Percentiles rank a stretch among this genome's conserved stretches.
Evolutionary conservation across 2,329 filamentous ascomycete genomes (phyloP).

Genomic region (Aspergillus hiratsukae): DNA sequence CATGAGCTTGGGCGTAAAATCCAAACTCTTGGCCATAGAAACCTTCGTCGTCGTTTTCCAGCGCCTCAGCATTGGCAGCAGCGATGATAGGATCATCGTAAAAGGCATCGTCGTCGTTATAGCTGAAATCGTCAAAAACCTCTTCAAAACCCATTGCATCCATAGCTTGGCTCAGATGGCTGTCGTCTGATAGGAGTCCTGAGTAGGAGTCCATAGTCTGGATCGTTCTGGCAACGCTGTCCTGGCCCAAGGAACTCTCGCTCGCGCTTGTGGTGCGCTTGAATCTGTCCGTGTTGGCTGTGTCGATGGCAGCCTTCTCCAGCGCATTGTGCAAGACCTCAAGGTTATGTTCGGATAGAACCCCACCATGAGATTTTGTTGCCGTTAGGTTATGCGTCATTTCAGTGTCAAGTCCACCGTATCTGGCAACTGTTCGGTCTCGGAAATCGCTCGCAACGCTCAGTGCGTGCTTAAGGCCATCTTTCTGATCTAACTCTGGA

Average conservation of each 20-base stretch:
- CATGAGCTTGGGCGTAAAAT: conserved; percentile 68
- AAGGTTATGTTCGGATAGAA: conserved; percentile 53
- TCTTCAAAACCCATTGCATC: conserved; percentile 37
- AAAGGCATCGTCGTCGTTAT: conserved; percentile 61
- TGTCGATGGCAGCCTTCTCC: conserved; percentile 73
- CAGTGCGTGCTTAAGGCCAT: conserved; percentile 29
- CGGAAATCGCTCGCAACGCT: conserved; percentile 34
- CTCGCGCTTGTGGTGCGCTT: conserved; percentile 54
- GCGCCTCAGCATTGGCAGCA: conserved; percentile 86
- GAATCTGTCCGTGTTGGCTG: conserved; percentile 72
- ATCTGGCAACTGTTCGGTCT: conserved; percentile 14
- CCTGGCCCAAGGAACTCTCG: conserved; percentile 34
- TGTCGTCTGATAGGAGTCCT: conserved; percentile 48
- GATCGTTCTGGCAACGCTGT: conserved; percentile 30
- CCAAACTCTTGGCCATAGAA: conserved; percentile 97
- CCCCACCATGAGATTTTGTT: conserved; percentile 29
- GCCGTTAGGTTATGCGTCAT: conserved; percentile 31
- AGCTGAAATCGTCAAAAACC: conserved; percentile 47
- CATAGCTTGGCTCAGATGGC: conserved; percentile 45
- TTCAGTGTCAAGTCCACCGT: conserved; percentile 21
- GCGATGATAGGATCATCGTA: conserved; percentile 91
- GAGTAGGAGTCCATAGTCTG: conserved; percentile 39
- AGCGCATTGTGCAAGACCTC: conserved; percentile 79
- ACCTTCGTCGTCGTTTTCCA: conserved; percentile 87
- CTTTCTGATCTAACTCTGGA: conserved; percentile 6